A percentile compares a stretch with the other conserved stretches of the same genome.
These are phyloP conservation scores for Fusarium setosum DNA, from an alignment of 2,329 filamentous ascomycete species.

Conservation along the genomic window DNA sequence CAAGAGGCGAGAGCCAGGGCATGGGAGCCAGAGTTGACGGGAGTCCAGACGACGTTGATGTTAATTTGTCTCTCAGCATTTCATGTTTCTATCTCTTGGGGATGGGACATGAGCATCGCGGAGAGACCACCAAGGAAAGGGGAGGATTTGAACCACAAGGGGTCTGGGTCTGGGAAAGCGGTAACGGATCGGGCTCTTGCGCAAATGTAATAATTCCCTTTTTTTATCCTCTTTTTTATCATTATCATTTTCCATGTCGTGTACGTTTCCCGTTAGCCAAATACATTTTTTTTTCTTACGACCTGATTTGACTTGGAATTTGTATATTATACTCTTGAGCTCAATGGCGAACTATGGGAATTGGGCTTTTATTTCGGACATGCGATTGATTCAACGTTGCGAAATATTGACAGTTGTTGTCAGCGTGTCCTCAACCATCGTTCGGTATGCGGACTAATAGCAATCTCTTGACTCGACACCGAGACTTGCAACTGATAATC, in stretches of 20 bases:
- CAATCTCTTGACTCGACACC: no score
- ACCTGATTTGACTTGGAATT: slow-evolving; percentile 7
- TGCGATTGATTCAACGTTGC: no score
- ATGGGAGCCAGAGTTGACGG: slow-evolving; percentile 30
- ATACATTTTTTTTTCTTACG: slow-evolving; percentile 37
- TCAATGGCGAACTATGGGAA: no score
- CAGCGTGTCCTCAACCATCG: no score
- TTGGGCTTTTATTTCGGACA: no score
- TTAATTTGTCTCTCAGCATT: slow-evolving; percentile 40
- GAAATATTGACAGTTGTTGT: no score
- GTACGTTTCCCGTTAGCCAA: slow-evolving; percentile 38
- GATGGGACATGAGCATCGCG: slow-evolving; percentile 25
- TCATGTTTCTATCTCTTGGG: slow-evolving; percentile 25
- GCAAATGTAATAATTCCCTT: slow-evolving; percentile 62
- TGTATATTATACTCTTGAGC: neutral
- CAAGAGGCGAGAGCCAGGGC: slow-evolving; percentile 35
- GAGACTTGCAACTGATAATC: no score
- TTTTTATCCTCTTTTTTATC: slow-evolving; percentile 49
- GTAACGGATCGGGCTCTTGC: slow-evolving; percentile 49
- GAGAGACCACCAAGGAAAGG: slow-evolving; percentile 27
- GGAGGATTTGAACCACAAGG: slow-evolving; percentile 44
- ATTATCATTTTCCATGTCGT: slow-evolving; percentile 42
- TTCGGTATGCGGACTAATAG: no score
- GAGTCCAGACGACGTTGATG: slow-evolving; percentile 32
- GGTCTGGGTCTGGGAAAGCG: slow-evolving; percentile 40